phyloP scores from a whole-genome alignment of 148 eudicot genomes.

The Silene uniflora region DNA sequence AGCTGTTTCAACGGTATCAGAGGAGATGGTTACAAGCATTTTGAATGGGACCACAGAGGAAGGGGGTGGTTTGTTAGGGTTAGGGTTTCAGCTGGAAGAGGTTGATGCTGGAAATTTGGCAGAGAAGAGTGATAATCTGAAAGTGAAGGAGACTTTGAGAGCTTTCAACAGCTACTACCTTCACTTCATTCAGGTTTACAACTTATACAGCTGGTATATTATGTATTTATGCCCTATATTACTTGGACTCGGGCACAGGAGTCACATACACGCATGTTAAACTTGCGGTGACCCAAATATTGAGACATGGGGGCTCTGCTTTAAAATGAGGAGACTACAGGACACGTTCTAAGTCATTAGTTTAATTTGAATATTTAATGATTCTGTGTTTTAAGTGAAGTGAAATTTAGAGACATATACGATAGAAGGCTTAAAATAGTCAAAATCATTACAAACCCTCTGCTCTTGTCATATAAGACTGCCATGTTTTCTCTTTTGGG shows the following conservation, averaged over 20 bases:
- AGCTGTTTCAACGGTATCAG: slow-evolving; percentile 8
- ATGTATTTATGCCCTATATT: neutral
- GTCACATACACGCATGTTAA: too few relatives aligned
- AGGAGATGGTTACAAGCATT: slow-evolving; percentile 14
- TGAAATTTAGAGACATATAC: too few relatives aligned
- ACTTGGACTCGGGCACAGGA: neutral
- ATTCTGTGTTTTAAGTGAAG: too few relatives aligned
- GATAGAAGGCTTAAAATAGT: too few relatives aligned
- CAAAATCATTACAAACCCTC: too few relatives aligned
- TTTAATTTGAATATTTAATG: too few relatives aligned
- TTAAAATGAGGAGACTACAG: too few relatives aligned
- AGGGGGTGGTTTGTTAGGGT: slow-evolving; percentile 23
- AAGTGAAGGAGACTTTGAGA: slow-evolving; percentile 55
- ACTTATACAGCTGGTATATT: neutral
- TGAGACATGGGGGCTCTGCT: too few relatives aligned
- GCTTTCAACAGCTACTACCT: slow-evolving; percentile 57
- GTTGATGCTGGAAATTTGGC: slow-evolving; percentile 13
- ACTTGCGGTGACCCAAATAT: too few relatives aligned
- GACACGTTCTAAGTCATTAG: too few relatives aligned
- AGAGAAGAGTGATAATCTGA: slow-evolving; percentile 40
- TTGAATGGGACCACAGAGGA: neutral
- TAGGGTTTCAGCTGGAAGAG: slow-evolving; percentile 21
- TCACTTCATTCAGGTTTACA: slow-evolving; percentile 64
- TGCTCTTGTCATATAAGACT: too few relatives aligned
- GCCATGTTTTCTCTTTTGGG: too few relatives aligned